These are phyloP conservation scores for Pestalotiopsis sp. DNA, from an alignment of 2,329 filamentous ascomycete genomes.

Conservation along the genomic window DNA sequence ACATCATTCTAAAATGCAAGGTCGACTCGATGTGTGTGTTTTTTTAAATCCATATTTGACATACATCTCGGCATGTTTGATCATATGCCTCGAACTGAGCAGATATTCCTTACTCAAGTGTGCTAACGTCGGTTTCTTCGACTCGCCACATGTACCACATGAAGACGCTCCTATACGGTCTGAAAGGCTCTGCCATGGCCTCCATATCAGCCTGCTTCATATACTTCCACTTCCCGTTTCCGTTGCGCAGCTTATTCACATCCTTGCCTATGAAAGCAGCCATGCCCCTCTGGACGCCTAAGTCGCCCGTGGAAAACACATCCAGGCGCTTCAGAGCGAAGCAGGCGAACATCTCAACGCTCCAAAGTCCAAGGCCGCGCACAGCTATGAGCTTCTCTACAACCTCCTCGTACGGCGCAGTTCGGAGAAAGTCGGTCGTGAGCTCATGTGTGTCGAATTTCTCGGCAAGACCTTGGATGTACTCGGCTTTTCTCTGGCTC, in stretches of 20 bases:
- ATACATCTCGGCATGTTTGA: not conserved
- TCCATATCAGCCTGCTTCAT: constrained; percentile 94
- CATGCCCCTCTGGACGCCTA: constrained; percentile 95
- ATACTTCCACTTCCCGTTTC: constrained; percentile 94
- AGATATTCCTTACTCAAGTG: constrained; percentile 47
- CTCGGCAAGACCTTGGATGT: constrained; percentile 81
- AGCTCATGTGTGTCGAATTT: constrained; percentile 80
- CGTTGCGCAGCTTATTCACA: constrained; percentile 79
- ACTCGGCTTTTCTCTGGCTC: constrained; percentile 94
- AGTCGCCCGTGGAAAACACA: constrained; percentile 88
- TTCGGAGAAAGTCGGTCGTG: constrained; percentile 73
- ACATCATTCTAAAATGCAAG: no score
- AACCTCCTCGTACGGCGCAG: constrained; percentile 83
- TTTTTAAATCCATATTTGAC: no score
- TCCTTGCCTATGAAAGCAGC: constrained; percentile 84
- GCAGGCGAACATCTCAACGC: constrained; percentile 96
- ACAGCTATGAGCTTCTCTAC: constrained; percentile 83
- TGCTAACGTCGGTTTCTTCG: constrained; percentile 75
- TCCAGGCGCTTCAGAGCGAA: constrained; percentile 95
- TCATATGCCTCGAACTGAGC: not conserved
- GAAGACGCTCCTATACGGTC: constrained; percentile 86
- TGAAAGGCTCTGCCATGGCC: constrained; percentile 77
- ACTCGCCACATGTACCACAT: constrained; percentile 99
- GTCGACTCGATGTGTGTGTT: no score
- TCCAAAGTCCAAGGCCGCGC: constrained; percentile 86